These are phyloP conservation scores for Trichoderma simmonsii DNA, from an alignment of 2,329 filamentous ascomycete genomes.

Conservation along the genomic window DNA sequence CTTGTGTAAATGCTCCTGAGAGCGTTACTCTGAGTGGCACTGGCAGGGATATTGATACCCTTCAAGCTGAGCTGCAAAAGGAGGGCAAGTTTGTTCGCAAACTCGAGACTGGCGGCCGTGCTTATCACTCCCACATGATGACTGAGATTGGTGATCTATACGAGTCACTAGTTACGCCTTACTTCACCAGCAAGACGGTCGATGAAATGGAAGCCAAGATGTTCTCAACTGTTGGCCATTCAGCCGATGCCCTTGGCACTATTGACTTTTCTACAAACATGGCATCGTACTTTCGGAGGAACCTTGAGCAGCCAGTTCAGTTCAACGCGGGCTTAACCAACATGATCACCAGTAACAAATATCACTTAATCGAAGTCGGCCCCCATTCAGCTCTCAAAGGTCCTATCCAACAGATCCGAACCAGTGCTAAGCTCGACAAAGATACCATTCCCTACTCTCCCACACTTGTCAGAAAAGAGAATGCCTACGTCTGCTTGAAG, in stretches of 20 bases:
- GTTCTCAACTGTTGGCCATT: conserved; percentile 17
- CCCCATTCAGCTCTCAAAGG: conserved; percentile 48
- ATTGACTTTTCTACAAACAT: conserved; percentile 14
- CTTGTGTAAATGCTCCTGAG: conserved; percentile 26
- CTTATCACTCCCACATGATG: conserved; percentile 27
- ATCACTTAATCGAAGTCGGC: conserved; percentile 41
- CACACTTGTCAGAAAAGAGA: conserved; percentile 41
- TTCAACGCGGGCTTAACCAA: conserved; percentile 26
- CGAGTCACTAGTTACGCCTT: conserved; percentile 8
- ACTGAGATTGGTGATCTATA: conserved; percentile 3
- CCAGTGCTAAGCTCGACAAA: conserved; percentile 34
- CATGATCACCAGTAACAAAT: conserved; percentile 19
- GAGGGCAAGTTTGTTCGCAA: conserved; percentile 21
- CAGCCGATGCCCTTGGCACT: background rate
- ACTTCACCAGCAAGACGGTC: background rate
- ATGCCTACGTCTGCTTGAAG: conserved; percentile 32
- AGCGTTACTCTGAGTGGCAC: conserved; percentile 27
- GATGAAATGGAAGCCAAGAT: background rate
- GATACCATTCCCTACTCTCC: conserved; percentile 31
- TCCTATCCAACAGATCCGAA: conserved; percentile 46
- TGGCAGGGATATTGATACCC: conserved; percentile 18
- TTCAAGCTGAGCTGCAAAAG: conserved; percentile 12
- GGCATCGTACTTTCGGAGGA: conserved; percentile 36
- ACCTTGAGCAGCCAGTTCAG: conserved; percentile 35
- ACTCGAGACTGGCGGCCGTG: conserved; percentile 22